phyloP scores from a whole-genome alignment of 306 rosid genomes.

The Vicia villosa region DNA sequence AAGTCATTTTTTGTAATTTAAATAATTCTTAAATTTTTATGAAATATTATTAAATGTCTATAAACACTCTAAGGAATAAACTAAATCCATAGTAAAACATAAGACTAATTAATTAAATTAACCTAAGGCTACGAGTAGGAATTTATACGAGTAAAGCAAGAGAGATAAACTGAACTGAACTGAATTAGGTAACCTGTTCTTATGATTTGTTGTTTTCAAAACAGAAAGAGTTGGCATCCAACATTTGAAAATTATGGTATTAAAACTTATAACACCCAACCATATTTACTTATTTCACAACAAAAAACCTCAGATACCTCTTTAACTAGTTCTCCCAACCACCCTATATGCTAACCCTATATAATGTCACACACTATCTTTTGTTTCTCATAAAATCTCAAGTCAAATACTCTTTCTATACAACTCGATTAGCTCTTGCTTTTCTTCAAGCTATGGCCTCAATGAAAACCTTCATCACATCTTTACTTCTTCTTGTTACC shows the following conservation, averaged over 20 bases:
- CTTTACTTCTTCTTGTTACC: constrained; percentile 29
- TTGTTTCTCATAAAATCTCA: constrained; percentile 1
- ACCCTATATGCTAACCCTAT: neutral
- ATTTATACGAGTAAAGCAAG: too few relatives aligned
- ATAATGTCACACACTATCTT: neutral
- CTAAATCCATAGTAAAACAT: too few relatives aligned
- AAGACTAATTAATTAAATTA: too few relatives aligned
- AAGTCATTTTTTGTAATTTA: too few relatives aligned
- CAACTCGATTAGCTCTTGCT: neutral
- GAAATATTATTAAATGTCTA: too few relatives aligned
- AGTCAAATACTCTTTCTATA: neutral
- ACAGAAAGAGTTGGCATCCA: constrained; percentile 1
- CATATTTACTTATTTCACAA: too few relatives aligned
- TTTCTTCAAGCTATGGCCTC: constrained; percentile 22
- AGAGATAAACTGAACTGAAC: too few relatives aligned
- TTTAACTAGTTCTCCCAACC: neutral
- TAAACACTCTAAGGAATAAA: too few relatives aligned
- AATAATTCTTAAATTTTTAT: too few relatives aligned
- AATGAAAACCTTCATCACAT: constrained; percentile 2
- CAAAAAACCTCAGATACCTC: constrained; percentile 1
- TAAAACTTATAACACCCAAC: neutral
- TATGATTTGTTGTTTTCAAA: neutral
- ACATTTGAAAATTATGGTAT: constrained; percentile 4
- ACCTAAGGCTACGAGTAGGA: too few relatives aligned
- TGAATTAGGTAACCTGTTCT: too few relatives aligned